Evolutionary conservation across 768 basidiomycete species (phyloP), one percentile per base, ranked within the genome.

Genomic region (Chalciporus piperatus): DNA sequence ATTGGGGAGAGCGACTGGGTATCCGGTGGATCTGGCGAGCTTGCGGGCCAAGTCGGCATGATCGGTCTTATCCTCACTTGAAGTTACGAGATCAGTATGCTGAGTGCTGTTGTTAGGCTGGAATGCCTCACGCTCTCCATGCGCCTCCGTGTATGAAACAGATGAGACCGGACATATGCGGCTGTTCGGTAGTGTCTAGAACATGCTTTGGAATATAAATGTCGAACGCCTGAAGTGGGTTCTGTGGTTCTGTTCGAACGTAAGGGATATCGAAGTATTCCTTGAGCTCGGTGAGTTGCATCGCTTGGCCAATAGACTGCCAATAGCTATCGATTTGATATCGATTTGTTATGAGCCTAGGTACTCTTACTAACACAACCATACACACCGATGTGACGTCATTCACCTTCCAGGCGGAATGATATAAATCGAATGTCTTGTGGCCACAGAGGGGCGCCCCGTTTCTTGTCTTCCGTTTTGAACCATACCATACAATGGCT

Each of bases 91-190:
- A 32, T 52, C 46, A 52, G 20, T 25, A 20, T 39, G 22, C 42
- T 45, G 41, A 25, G 43, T 13, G 17, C 27, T 16, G 33, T n/a
- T 13, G 7, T 37, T 16, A 20, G 25, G 43, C 53, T 28, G 35
- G 54, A 45, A 50, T 3, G 45, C 63, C 85, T 74, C 63, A 89
- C 89, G 81, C 66, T 60, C 82, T 74, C 91, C 91, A 93, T 20
- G 90, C 91, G 30, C 91, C 91, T 27, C 91, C 91, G 58, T 91
- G 91, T 25, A 92, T 71, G 60, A 90, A 92, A 60, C 82, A 81
- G 35, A 91, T 62, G 39, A 90, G 66, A n/a, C 77, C 74, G 1
- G 62, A 59, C 41, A 42, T n/a, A 4, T 33, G 25, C 8, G 37
- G 27, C 2, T 27, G 17, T 42, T 30, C 11, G 10, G 47, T 32